Conservation (phyloP, 495 filamentous ascomycete genomes). For the Lasiosphaeria miniovina region DNA sequence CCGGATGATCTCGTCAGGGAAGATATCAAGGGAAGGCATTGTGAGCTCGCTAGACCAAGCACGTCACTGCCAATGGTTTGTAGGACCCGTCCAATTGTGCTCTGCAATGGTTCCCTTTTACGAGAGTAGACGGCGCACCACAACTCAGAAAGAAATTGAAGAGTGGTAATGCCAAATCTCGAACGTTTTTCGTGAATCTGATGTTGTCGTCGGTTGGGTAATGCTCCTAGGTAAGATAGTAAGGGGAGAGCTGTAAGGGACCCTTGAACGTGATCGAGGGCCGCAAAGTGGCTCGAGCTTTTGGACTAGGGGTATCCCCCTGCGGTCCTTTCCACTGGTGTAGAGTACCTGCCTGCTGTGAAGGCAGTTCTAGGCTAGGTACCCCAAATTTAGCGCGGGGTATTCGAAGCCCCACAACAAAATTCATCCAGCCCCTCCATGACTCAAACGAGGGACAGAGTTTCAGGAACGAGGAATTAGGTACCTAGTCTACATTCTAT, state of each 20-base stretch:
- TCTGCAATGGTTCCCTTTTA: background rate
- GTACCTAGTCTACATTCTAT: background rate
- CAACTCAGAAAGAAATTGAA: too few species aligned
- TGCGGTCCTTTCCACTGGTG: too few species aligned
- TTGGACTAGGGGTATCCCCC: too few species aligned
- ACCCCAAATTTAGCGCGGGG: constrained; percentile 13
- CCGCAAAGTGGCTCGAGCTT: background rate
- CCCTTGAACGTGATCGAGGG: background rate
- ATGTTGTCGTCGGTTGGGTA: too few species aligned
- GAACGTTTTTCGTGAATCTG: too few species aligned
- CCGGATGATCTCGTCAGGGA: constrained; percentile 75
- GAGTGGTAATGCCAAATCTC: too few species aligned
- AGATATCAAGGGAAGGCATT: constrained; percentile 33
- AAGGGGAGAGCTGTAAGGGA: background rate
- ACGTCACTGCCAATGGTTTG: background rate
- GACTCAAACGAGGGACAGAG: constrained; percentile 15
- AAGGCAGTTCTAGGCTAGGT: background rate
- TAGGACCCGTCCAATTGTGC: too few species aligned
- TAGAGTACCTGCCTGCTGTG: background rate
- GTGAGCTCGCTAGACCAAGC: constrained; percentile 2
- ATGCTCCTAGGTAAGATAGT: too few species aligned
- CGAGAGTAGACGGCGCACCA: background rate
- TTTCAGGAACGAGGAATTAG: constrained; percentile 18
- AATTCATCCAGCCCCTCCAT: background rate
- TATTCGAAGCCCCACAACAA: constrained; percentile 16